Base-by-base conservation (phyloP, 768 basidiomycete species). In the Boletus rex-veris region DNA sequence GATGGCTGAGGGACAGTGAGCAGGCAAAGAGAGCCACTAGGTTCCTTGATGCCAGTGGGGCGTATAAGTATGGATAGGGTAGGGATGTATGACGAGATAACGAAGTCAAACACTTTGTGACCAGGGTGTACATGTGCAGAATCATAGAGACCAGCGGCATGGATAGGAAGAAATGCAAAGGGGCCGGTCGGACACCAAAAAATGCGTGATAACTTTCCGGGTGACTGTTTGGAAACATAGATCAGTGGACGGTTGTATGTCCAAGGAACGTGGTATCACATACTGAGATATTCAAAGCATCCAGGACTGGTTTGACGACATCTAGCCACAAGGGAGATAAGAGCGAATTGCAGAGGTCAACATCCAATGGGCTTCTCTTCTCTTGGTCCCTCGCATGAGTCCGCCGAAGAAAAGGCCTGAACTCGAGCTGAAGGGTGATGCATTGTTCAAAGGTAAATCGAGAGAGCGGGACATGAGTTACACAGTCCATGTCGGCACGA, bases 1-100 rank as follows among this genome's bases (percentile, higher is more conserved):
- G 33, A 5, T 3, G 67, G 61, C 24, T 64, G 61, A 4, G 36
- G 38, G 19, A 67, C 42, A 15, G 26, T 8, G 26, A 5, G 11
- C 33, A 35, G 19, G n/a, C 44, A 45, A 24, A 24, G 24, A 24
- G n/a, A n/a, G n/a, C n/a, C n/a, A n/a, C n/a, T n/a, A n/a, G n/a
- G n/a, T n/a, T n/a, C n/a, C n/a, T n/a, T n/a, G n/a, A 24, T 24
- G 24, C 24, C 24, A 24, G 24, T 24, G 24, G 0, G 24, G 24
- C 24, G 43, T 5, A 16, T 3, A 19, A 72, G 56, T 3, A 62
- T 58, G 37, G 54, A 36, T 12, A 51, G 50, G n/a, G 41, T 42
- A 1, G 49, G 49, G 7, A 43, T 31, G 30, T 50, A 43, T 7
- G 49, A 50, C 4, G 41, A 50, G 11, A 50, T 18, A 10, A 50